phyloP scores from a whole-genome alignment of 768 basidiomycete species.

The Suillus americanus region DNA sequence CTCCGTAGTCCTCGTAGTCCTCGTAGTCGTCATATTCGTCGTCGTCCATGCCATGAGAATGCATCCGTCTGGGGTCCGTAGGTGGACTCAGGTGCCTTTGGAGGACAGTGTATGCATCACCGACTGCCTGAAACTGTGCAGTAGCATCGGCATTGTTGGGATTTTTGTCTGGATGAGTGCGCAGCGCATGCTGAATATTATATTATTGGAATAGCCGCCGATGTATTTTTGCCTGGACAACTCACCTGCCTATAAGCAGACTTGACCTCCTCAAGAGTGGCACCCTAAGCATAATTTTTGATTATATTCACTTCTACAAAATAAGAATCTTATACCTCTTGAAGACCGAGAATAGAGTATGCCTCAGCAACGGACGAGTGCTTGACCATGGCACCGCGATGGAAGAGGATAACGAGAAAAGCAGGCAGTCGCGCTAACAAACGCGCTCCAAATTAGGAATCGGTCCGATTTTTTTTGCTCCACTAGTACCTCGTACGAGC shows the following conservation, averaged over 20 bases:
- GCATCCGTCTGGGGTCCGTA: slow-evolving; percentile 22
- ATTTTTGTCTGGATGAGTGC: slow-evolving; percentile 79
- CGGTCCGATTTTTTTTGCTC: neutral
- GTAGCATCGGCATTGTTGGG: slow-evolving; percentile 64
- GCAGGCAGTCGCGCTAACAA: slow-evolving; percentile 20
- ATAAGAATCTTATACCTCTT: slow-evolving; percentile 39
- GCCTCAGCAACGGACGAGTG: slow-evolving; percentile 38
- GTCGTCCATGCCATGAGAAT: slow-evolving; percentile 30
- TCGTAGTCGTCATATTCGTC: slow-evolving; percentile 37
- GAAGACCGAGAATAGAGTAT: slow-evolving; percentile 48
- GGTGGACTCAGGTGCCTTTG: slow-evolving; percentile 50
- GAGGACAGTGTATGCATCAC: slow-evolving; percentile 66
- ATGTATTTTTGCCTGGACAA: slow-evolving; percentile 5
- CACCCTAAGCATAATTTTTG: slow-evolving; percentile 41
- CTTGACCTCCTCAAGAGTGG: slow-evolving; percentile 64
- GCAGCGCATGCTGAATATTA: slow-evolving; percentile 51
- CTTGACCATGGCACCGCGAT: slow-evolving; percentile 32
- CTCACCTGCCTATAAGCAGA: slow-evolving; percentile 66
- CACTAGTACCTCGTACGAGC: neutral
- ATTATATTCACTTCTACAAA: slow-evolving; percentile 1
- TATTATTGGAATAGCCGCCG: slow-evolving; percentile 3
- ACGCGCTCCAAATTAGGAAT: slow-evolving; percentile 27
- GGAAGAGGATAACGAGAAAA: slow-evolving; percentile 13
- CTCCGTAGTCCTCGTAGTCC: slow-evolving; percentile 32
- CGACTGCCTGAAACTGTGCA: slow-evolving; percentile 64